Conservation (phyloP, 768 basidiomycete species). For the Lepiota subincarnata region DNA sequence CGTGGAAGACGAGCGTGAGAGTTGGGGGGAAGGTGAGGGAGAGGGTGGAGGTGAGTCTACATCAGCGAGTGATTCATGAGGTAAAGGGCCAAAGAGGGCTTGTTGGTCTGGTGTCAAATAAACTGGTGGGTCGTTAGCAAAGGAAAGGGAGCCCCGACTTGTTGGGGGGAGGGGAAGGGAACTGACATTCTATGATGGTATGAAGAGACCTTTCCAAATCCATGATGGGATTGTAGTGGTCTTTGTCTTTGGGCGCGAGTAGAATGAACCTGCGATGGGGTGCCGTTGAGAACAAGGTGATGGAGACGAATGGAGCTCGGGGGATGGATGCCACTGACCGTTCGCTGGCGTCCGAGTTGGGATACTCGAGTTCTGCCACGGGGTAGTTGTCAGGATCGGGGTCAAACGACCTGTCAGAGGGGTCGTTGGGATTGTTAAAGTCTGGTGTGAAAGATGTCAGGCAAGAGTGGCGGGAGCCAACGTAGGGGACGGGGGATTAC, state of each 20-base stretch:
- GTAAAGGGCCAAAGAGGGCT: slow-evolving; percentile 62
- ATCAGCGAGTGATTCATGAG: slow-evolving; percentile 42
- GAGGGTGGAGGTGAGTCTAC: slow-evolving; percentile 29
- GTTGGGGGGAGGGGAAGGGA: neutral
- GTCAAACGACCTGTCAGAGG: slow-evolving; percentile 59
- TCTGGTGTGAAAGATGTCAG: slow-evolving; percentile 35
- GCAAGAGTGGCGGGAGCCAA: too few species aligned
- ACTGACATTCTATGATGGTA: slow-evolving; percentile 68
- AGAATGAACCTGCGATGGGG: slow-evolving; percentile 57
- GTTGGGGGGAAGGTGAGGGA: slow-evolving; percentile 35
- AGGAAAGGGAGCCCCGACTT: slow-evolving; percentile 8
- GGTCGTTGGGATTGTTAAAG: slow-evolving; percentile 65
- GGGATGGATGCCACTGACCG: slow-evolving; percentile 43
- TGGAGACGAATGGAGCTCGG: neutral
- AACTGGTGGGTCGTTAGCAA: slow-evolving; percentile 30
- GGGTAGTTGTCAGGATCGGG: slow-evolving; percentile 59
- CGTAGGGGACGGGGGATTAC: neutral
- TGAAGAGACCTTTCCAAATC: slow-evolving; percentile 69
- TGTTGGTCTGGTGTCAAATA: slow-evolving; percentile 68
- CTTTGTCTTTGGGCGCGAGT: slow-evolving; percentile 76
- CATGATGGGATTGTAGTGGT: slow-evolving; percentile 84
- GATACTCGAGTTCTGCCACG: slow-evolving; percentile 72
- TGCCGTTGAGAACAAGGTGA: neutral
- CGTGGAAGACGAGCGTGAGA: slow-evolving; percentile 29
- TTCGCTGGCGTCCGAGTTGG: slow-evolving; percentile 66